These are phyloP conservation scores for Nakazawaea laoshanensis DNA, from an alignment of 805 yeast genomes.

Conservation along the genomic window DNA sequence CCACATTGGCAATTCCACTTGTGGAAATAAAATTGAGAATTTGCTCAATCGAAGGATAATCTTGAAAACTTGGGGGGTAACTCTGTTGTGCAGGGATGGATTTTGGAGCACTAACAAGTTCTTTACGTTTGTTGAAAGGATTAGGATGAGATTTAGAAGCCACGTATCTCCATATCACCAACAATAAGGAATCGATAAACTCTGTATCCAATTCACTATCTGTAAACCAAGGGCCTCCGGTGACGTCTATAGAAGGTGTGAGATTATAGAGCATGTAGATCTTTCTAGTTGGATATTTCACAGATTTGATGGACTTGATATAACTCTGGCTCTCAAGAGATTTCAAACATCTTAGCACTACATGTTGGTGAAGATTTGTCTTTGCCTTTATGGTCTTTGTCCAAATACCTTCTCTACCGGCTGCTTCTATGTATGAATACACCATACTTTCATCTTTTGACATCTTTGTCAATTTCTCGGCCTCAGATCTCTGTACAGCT, in stretches of 20 bases:
- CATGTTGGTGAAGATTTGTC: conserved; percentile 85
- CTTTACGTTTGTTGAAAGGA: conserved; percentile 41
- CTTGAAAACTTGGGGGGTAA: conserved; percentile 50
- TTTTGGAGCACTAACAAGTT: conserved; percentile 18
- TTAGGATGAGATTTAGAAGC: conserved; percentile 71
- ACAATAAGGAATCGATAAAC: conserved; percentile 75
- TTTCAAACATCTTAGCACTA: conserved; percentile 79
- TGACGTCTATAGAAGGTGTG: conserved; percentile 91
- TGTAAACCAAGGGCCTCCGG: conserved; percentile 99
- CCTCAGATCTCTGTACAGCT: conserved; percentile 66
- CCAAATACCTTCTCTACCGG: conserved; percentile 96
- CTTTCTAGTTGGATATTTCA: conserved; percentile 85
- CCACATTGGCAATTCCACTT: conserved; percentile 75
- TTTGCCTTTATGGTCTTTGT: conserved; percentile 83
- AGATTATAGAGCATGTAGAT: conserved; percentile 91
- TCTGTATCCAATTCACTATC: conserved; percentile 93
- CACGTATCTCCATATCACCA: conserved; percentile 83
- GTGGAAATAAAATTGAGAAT: conserved; percentile 66
- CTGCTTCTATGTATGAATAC: conserved; percentile 83
- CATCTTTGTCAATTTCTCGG: conserved; percentile 72
- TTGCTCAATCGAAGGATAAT: conserved; percentile 63
- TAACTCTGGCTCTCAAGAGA: conserved; percentile 70
- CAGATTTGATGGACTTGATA: conserved; percentile 85
- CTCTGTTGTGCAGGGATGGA: conserved; percentile 29
- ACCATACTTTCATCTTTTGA: conserved; percentile 82